A percentile compares a stretch with the other conserved stretches of the same genome.
phyloP scores from a whole-genome alignment of 1,139 yeast genomes.

The Geotrichum reessii region DNA sequence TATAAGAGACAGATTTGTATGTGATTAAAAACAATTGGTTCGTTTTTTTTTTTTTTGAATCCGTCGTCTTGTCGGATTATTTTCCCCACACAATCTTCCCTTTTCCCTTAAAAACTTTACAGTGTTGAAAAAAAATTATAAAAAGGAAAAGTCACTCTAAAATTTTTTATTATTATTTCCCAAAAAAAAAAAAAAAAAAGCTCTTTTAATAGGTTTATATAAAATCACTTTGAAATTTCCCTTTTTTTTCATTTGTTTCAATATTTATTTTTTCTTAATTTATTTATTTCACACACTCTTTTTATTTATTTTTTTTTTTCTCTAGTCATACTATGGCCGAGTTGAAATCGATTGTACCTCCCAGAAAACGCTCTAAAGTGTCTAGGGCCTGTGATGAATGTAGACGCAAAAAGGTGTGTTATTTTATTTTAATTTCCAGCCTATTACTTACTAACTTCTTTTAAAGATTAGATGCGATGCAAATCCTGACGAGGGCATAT shows the following conservation, averaged over 20 bases:
- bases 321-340: constrained; percentile 3
- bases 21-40: no score
- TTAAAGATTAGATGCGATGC: constrained; percentile 40
- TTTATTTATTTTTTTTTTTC: not conserved
- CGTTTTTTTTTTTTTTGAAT: no score
- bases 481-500: constrained; percentile 29
- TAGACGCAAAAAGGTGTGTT: constrained; percentile 15
- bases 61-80: not conserved
- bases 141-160: not conserved
- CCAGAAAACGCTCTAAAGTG: constrained; percentile 40
- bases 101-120: no score
- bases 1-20: no score
- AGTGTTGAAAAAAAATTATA: not conserved
- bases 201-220: no score
- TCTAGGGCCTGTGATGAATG: constrained; percentile 42
- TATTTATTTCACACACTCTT: not conserved
- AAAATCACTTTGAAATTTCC: not conserved
- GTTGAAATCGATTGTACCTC: constrained; percentile 23
- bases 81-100: not conserved
- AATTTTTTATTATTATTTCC: not conserved
- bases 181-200: not conserved
- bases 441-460: constrained; percentile 8
- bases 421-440: no score
- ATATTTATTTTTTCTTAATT: not conserved
- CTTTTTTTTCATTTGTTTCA: not conserved